A percentile compares a stretch with the other conserved stretches of the same genome.
These are phyloP conservation scores for Barbatosphaeria neglecta DNA, from an alignment of 495 filamentous ascomycete genomes.

Conservation along the genomic window DNA sequence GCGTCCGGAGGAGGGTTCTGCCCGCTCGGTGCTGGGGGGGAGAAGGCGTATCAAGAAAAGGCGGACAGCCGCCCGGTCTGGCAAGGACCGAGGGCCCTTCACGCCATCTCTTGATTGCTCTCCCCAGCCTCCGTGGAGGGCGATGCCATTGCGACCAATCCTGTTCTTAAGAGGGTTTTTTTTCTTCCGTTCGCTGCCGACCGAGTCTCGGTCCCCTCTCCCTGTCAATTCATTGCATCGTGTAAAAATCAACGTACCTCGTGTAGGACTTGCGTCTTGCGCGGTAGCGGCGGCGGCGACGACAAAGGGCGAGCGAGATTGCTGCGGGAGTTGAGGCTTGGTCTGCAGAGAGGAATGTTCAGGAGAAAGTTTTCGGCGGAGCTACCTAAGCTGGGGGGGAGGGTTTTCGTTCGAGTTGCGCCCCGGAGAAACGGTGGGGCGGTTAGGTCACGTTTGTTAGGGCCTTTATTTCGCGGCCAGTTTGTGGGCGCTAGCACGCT, in stretches of 20 bases:
- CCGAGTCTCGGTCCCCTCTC: neutral
- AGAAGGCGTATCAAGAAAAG: constrained; percentile 54
- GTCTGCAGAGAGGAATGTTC: too few species aligned
- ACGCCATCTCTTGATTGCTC: constrained; percentile 30
- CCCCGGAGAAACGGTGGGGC: neutral
- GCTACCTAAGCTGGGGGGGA: too few species aligned
- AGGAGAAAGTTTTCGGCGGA: neutral
- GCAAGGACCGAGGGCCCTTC: constrained; percentile 9
- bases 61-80: constrained; percentile 1
- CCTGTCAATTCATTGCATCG: constrained; percentile 4
- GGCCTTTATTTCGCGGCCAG: neutral
- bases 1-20: constrained; percentile 65
- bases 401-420: too few species aligned
- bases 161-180: too few species aligned
- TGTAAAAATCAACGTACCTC: neutral
- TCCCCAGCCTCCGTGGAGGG: constrained; percentile 38
- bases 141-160: too few species aligned
- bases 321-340: neutral
- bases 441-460: neutral
- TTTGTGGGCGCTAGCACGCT: neutral
- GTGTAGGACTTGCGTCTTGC: neutral
- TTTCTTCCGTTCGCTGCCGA: too few species aligned
- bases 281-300: neutral
- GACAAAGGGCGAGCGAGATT: neutral
- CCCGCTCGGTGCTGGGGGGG: constrained; percentile 68